These are phyloP conservation scores for Didymella pinodella DNA, from an alignment of 2,329 filamentous ascomycete species.

Conservation along the genomic window DNA sequence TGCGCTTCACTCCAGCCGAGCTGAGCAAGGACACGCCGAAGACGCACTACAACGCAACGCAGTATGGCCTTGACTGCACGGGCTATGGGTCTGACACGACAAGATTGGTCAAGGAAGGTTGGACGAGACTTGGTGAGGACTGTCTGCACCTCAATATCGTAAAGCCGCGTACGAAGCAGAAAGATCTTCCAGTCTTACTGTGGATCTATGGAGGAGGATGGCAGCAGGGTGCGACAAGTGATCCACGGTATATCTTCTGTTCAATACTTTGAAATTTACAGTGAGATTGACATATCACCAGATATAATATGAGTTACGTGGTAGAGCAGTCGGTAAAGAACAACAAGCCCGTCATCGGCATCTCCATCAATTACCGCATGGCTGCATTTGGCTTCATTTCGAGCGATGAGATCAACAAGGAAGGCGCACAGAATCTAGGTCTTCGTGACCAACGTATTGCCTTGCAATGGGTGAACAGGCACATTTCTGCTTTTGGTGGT, in stretches of 20 bases:
- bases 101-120: conserved; percentile 31
- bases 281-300: conserved; percentile 5
- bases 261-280: neutral
- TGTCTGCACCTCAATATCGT: conserved; percentile 55
- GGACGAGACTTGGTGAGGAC: conserved; percentile 49
- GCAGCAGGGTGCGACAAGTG: conserved; percentile 44
- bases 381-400: conserved; percentile 61
- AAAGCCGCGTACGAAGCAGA: conserved; percentile 32
- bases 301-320: conserved; percentile 45
- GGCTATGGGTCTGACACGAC: conserved; percentile 41
- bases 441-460: conserved; percentile 68
- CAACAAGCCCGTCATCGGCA: conserved; percentile 42
- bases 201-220: conserved; percentile 49
- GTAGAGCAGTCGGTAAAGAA: conserved; percentile 43
- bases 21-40: conserved; percentile 25
- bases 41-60: conserved; percentile 28
- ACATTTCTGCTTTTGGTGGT: conserved; percentile 63
- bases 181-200: conserved; percentile 36
- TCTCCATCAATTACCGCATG: conserved; percentile 58
- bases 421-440: conserved; percentile 58
- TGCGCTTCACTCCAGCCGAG: conserved; percentile 36
- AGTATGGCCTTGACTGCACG: conserved; percentile 40
- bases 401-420: conserved; percentile 49
- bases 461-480: conserved; percentile 66
- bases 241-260: conserved; percentile 34